Base-by-base conservation (phyloP, 441 rosid species). In the Lepidium campestre region DNA sequence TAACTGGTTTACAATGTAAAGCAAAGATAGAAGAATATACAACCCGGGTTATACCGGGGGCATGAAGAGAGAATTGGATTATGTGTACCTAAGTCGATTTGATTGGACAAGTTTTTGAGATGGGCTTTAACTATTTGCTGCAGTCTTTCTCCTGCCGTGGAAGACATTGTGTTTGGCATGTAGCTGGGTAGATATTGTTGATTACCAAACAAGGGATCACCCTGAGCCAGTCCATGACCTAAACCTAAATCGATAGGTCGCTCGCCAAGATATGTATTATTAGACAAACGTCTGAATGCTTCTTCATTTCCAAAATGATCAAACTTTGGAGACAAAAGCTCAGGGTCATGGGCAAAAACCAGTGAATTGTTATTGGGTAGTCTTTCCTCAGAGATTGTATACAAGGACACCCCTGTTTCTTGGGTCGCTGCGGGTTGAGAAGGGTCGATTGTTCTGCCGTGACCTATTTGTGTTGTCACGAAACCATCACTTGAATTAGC, bases 101-200 rank as follows among this genome's bases (percentile, higher is more conserved):
- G 85, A 49, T 65, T 72, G 67, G 98, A 83, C 79, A 91, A 82
- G 81, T 70, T 83, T 62, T 72, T 84, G 80, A 91, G 77, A 77
- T 91, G 99, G 64, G 57, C 77, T 82, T 67, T 77, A 60, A 95
- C 94, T 81, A 83, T 72, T 25, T 86, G 78, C 44, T 88, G 91
- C 87, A 91, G 72, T 58, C 82, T 83, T 64, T 88, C 97, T 81
- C 78, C 83, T 55, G 60, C 83, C n/a, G 48, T 65, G 27, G 73
- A 84, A 62, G 79, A 62, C 40, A 69, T 69, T 53, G 78, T 54
- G 67, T 73, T 82, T 41, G 82, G 65, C 71, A 85, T 63, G 77
- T 73, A 74, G 76, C 77, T 77, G 64, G 66, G 66, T 54, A 73
- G 80, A 67, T 62, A 65, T 64, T 82, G 96, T 36, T 79, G 85